A percentile compares a stretch with the other conserved stretches of the same genome.
Evolutionary conservation across 306 rosid species (phyloP).

Genomic region (Cotoneaster glaucophyllus): DNA sequence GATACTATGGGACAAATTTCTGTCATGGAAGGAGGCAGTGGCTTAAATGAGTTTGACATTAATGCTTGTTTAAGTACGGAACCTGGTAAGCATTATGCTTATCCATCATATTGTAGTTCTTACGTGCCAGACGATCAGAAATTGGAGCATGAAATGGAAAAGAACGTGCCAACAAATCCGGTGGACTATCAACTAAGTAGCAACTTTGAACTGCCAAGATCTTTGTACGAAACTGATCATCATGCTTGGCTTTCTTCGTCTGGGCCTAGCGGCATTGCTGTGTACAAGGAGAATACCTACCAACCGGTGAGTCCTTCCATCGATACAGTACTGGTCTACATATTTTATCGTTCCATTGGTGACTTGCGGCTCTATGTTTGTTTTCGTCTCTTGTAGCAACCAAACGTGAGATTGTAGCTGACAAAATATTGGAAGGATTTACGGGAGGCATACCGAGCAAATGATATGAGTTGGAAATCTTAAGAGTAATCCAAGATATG

Average conservation of each 20-base stretch:
- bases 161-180: conserved; percentile 29
- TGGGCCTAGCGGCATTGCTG: conserved; percentile 48
- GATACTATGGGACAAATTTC: conserved; percentile 29
- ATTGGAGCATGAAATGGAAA: conserved; percentile 21
- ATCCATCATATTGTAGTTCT: conserved; percentile 17
- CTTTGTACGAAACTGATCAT: conserved; percentile 47
- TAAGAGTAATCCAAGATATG: background rate
- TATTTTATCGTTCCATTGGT: background rate
- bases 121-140: conserved; percentile 24
- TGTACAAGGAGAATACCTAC: conserved; percentile 43
- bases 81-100: conserved; percentile 42
- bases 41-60: conserved; percentile 44
- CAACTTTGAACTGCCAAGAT: conserved; percentile 39
- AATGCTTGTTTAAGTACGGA: conserved; percentile 39
- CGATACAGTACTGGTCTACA: too few species aligned
- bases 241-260: conserved; percentile 52
- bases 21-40: conserved; percentile 24
- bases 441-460: background rate
- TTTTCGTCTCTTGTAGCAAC: conserved; percentile 45
- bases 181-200: conserved; percentile 47
- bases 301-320: conserved; percentile 36
- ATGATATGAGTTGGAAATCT: background rate
- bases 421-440: background rate
- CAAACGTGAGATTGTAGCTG: conserved; percentile 22
- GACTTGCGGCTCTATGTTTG: conserved; percentile 5